Conservation (phyloP, 768 basidiomycete species). For the Tricholoma hemisulphureum region DNA sequence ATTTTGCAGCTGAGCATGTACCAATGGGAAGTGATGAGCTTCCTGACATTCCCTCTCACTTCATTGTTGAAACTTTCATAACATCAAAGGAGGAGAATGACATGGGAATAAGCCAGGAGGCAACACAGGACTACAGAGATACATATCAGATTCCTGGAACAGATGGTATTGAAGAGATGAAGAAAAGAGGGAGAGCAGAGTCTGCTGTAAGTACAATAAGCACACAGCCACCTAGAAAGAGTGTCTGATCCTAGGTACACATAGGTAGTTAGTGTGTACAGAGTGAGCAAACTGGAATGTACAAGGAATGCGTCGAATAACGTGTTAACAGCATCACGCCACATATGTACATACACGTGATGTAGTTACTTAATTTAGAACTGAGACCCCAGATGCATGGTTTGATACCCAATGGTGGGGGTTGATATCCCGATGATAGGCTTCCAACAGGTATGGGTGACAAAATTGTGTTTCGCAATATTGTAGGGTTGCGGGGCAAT, state of each 20-base stretch:
- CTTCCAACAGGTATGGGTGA: too few relatives aligned
- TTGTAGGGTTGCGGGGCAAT: too few relatives aligned
- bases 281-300: not conserved
- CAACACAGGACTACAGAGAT: not conserved
- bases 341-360: not conserved
- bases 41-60: not conserved
- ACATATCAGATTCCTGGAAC: not conserved
- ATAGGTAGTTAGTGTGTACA: not conserved
- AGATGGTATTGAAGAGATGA: slow-evolving; percentile 1
- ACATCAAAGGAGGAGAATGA: not conserved
- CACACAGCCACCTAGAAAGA: not conserved
- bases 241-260: not conserved
- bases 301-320: not conserved
- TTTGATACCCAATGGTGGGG: not conserved
- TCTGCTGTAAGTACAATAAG: not conserved
- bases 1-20: not conserved
- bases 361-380: too few relatives aligned
- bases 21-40: not conserved
- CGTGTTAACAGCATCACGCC: not conserved
- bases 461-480: too few relatives aligned
- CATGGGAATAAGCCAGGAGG: not conserved
- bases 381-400: not conserved
- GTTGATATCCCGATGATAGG: too few relatives aligned
- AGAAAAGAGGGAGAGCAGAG: not conserved
- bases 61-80: not conserved